Conservation (phyloP, 768 basidiomycete genomes). For the Cystofilobasidium ferigula region DNA sequence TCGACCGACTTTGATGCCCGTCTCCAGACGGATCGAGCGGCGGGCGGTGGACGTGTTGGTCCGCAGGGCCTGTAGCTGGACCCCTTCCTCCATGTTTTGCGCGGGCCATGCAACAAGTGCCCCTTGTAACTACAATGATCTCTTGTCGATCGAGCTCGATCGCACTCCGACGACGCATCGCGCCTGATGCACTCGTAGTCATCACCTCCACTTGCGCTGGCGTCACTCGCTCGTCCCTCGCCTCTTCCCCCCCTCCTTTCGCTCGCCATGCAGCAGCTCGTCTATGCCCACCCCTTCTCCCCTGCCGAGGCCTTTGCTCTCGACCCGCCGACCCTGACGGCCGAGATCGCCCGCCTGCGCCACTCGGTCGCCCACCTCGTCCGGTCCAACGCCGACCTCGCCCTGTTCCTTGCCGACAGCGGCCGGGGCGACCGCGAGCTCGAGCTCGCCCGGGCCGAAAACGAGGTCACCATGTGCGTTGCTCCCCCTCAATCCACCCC, state of each 20-base stretch:
- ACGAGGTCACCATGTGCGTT: conserved; percentile 55
- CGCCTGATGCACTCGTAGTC: no score
- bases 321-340: conserved; percentile 52
- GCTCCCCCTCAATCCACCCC: conserved; percentile 1
- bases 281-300: conserved; percentile 64
- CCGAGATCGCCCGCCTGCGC: conserved; percentile 66
- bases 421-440: conserved; percentile 52
- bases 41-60: no score
- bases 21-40: no score
- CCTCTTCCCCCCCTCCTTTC: background rate
- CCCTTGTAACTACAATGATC: no score
- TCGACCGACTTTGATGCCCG: no score
- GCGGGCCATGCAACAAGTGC: no score
- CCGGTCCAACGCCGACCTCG: conserved; percentile 47
- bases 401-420: conserved; percentile 43
- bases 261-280: conserved; percentile 44
- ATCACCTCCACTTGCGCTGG: no score
- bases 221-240: background rate
- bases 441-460: conserved; percentile 55
- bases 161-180: no score
- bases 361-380: conserved; percentile 57
- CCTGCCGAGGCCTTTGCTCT: conserved; percentile 53
- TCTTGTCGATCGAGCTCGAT: no score
- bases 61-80: no score
- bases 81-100: no score